Conservation (phyloP, 495 filamentous ascomycete species). For the Letharia columbiana region DNA sequence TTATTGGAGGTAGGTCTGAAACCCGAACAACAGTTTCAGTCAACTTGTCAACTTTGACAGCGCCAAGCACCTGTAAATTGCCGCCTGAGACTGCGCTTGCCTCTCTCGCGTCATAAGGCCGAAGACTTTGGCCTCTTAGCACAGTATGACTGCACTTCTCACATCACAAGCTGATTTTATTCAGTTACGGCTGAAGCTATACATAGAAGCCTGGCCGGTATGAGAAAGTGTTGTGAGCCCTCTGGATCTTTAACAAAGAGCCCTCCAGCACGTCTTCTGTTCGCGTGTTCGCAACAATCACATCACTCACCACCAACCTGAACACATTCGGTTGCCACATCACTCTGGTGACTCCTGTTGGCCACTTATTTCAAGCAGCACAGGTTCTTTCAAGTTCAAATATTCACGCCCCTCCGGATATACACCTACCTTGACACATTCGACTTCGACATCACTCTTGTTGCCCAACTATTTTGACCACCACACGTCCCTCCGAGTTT, state of each 20-base stretch:
- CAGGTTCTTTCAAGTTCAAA: not conserved
- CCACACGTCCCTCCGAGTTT: not conserved
- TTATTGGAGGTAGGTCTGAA: not conserved
- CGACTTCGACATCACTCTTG: not conserved
- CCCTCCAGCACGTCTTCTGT: slow-evolving; percentile 1
- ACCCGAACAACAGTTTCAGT: too few species aligned
- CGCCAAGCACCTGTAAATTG: slow-evolving; percentile 4
- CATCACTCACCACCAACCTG: not conserved
- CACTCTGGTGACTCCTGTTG: not conserved
- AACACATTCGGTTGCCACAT: not conserved
- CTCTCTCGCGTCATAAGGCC: not conserved
- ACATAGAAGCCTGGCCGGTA: not conserved
- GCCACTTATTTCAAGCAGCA: not conserved
- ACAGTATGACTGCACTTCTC: not conserved
- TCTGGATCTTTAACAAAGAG: not conserved
- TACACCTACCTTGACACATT: not conserved
- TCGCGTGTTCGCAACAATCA: slow-evolving; percentile 8
- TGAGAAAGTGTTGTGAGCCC: slow-evolving; percentile 1
- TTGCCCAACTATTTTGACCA: not conserved
- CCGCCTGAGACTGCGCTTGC: slow-evolving; percentile 7
- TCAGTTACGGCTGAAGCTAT: not conserved
- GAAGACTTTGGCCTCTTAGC: slow-evolving; percentile 3
- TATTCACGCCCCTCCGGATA: not conserved
- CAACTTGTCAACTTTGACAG: too few species aligned
- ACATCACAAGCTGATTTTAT: not conserved